These are phyloP conservation scores for Avena sativa DNA, from an alignment of 176 grass and related monocot species.

Conservation along the genomic window DNA sequence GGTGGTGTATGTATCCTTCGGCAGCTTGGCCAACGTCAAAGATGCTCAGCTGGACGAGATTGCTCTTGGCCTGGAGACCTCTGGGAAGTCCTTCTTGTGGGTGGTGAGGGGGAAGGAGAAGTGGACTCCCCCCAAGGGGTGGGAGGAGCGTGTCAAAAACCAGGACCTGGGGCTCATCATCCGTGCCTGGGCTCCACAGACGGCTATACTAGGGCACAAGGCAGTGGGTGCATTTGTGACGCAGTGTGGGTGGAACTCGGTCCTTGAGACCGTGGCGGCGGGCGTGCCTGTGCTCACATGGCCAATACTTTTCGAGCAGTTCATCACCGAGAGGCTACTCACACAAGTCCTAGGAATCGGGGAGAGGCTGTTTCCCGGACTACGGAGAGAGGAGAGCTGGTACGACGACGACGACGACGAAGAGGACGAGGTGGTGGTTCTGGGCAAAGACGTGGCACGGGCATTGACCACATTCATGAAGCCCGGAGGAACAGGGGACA, in stretches of 20 bases:
- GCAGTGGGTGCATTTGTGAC: too few species aligned
- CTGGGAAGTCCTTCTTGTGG: not conserved
- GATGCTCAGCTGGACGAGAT: not conserved
- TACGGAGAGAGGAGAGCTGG: too few species aligned
- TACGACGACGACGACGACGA: too few species aligned
- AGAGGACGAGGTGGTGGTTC: too few species aligned
- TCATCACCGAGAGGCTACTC: constrained; percentile 28
- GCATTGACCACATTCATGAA: too few species aligned
- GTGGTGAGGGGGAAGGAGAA: not conserved
- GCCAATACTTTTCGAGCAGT: not conserved
- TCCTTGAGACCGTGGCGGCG: too few species aligned
- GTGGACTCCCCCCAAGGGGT: not conserved
- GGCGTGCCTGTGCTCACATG: too few species aligned
- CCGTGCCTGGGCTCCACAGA: not conserved
- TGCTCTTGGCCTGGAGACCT: not conserved
- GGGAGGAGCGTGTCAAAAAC: not conserved
- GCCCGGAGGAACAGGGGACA: too few species aligned
- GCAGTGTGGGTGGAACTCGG: too few species aligned
- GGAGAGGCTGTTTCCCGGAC: not conserved
- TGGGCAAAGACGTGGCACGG: too few species aligned
- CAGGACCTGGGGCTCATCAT: not conserved
- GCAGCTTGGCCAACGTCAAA: not conserved
- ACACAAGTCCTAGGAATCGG: constrained; percentile 3
- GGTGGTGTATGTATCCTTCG: too few species aligned
- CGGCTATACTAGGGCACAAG: too few species aligned